Percentiles rank a stretch among this genome's conserved stretches.
phyloP scores from a whole-genome alignment of 306 rosid species.

The Malus sieversii region DNA sequence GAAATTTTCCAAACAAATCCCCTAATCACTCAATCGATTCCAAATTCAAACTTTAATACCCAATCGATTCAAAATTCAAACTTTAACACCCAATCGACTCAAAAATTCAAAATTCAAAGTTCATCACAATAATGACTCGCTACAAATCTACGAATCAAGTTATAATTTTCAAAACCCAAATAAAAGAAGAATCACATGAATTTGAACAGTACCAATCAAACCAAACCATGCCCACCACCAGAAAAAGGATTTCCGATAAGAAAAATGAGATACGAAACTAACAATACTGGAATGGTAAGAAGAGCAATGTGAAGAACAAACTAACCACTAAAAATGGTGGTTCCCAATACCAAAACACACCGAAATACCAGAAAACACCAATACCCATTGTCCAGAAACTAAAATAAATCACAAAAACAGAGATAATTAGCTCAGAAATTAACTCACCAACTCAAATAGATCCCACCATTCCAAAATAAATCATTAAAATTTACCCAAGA shows the following conservation, averaged over 20 bases:
- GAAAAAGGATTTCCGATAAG: constrained; percentile 5
- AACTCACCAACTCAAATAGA: not conserved
- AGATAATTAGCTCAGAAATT: not conserved
- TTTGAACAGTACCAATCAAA: not conserved
- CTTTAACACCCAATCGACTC: not conserved
- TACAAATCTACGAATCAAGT: not conserved
- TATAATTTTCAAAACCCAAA: constrained; percentile 3
- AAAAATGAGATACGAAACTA: not conserved
- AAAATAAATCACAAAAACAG: not conserved
- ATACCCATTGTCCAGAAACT: not conserved
- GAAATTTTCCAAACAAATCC: not conserved
- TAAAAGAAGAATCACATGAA: not conserved
- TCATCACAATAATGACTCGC: not conserved
- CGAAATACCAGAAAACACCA: not conserved
- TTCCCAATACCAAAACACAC: constrained; percentile 17
- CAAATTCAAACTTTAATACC: constrained; percentile 2
- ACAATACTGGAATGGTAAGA: constrained; percentile 2
- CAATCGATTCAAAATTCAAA: constrained; percentile 1
- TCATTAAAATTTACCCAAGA: not conserved
- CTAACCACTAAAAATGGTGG: constrained; percentile 13
- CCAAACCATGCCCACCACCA: not conserved
- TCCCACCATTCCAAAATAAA: not conserved
- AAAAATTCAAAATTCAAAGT: not conserved
- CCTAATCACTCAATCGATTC: not conserved
- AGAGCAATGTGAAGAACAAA: constrained; percentile 8